These are phyloP conservation scores for Scheffersomyces ergatensis DNA, from an alignment of 805 yeast species.

Conservation along the genomic window DNA sequence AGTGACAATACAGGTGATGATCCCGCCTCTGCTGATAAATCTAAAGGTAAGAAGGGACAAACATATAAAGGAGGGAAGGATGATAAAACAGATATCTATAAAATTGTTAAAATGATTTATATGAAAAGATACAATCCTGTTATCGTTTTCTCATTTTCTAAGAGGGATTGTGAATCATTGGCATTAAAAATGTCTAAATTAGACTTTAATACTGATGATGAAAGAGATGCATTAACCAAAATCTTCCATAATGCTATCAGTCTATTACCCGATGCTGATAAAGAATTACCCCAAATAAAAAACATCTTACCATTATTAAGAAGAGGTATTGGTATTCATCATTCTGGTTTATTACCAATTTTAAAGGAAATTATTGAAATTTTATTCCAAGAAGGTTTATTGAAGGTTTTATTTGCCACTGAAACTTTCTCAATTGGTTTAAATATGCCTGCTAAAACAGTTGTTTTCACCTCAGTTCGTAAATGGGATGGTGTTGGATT, in stretches of 20 bases:
- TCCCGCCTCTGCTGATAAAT: constrained; percentile 56
- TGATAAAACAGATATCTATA: constrained; percentile 82
- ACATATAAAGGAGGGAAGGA: constrained; percentile 85
- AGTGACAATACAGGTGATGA: constrained; percentile 83
- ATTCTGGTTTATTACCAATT: constrained; percentile 92
- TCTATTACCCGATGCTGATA: constrained; percentile 84
- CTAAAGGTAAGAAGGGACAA: constrained; percentile 74
- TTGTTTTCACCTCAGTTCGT: constrained; percentile 94
- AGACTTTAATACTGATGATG: constrained; percentile 92
- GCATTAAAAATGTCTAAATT: constrained; percentile 95
- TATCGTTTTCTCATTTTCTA: constrained; percentile 96
- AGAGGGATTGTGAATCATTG: constrained; percentile 92
- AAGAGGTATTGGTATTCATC: constrained; percentile 98
- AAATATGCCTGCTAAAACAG: constrained; percentile 99
- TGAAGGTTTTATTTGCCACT: constrained; percentile 94
- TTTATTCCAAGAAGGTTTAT: constrained; percentile 92
- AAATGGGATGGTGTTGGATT: constrained; percentile 98
- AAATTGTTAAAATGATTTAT: constrained; percentile 98
- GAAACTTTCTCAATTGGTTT: constrained; percentile 98
- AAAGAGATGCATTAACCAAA: constrained; percentile 84
- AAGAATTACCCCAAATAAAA: constrained; percentile 91
- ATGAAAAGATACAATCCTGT: constrained; percentile 95
- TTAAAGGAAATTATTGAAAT: constrained; percentile 94
- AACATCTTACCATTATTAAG: constrained; percentile 83
- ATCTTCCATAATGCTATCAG: constrained; percentile 89